Base-by-base conservation (phyloP, 805 yeast genomes). In the Yarrowia osloensis region DNA sequence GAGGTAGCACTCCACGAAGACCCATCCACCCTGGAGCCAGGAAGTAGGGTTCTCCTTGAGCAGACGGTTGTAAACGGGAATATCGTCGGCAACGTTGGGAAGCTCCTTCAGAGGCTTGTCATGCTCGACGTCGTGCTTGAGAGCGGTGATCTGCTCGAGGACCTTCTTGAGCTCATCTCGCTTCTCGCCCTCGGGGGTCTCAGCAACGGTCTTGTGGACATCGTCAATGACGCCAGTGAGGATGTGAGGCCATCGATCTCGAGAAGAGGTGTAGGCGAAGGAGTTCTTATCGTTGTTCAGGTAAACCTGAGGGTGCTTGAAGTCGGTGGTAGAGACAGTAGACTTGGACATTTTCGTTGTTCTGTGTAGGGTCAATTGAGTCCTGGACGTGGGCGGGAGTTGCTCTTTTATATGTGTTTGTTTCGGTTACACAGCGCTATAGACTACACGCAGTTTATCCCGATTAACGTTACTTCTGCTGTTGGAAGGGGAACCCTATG, bases 21-120 rank as follows among this genome's bases (percentile, higher is more conserved):
- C 79, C 99, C 99, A 95, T 21, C 97, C 97, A 0, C 94, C 96
- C 9, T 88, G 81, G 54, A 81, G 78, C 98, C 98, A 95, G 17
- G 89, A 85, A 65, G 82, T 73, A 12, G 75, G 73, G 2, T 68
- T 59, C 28, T 74, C 70, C 26, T 72, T 74, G 71, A 87, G 77
- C 39, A 84, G 82, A 3, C 81, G 82, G 77, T 94, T 90, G 79
- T 85, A 93, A 7, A 84, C 79, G 13, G 76, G 75, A 67, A 87
- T 82, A 39, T 86, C 83, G 11, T 59, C 67, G 19, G 69, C 73
- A 15, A 46, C 52, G 33, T 74, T 70, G 33, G 79, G 80, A 65
- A 90, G 79, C 17, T 82, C 79, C 54, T 75, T 70, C 52, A 88
- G 77, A 39, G 72, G 75, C 3, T 71, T 77, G 73, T 84, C 86